Percentiles rank a stretch among this genome's conserved stretches.
These are phyloP conservation scores for Populus davidiana DNA, from an alignment of 345 rosid genomes.

Conservation along the genomic window DNA sequence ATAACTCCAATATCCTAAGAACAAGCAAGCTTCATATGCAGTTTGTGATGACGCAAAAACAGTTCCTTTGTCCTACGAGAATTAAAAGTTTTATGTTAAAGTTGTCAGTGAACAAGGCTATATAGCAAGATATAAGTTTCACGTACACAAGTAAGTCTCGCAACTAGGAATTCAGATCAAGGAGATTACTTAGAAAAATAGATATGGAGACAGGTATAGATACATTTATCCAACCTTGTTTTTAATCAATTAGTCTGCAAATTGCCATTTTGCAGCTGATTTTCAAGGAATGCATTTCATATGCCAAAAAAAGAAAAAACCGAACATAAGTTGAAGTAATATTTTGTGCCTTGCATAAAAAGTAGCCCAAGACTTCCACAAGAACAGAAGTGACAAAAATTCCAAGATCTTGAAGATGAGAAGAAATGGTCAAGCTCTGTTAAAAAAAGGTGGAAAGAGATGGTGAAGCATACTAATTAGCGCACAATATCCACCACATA, in stretches of 20 bases:
- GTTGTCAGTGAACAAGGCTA: neutral
- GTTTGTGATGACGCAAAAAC: conserved; percentile 72
- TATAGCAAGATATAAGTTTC: neutral
- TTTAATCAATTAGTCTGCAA: neutral
- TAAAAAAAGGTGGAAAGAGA: neutral
- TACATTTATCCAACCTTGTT: neutral
- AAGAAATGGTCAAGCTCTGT: neutral
- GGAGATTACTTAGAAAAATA: neutral
- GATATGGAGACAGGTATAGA: neutral
- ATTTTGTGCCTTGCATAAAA: neutral
- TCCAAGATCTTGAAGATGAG: neutral
- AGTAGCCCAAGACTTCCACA: neutral
- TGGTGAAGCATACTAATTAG: neutral
- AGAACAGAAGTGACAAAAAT: neutral
- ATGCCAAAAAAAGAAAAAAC: neutral
- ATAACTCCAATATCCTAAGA: conserved; percentile 85
- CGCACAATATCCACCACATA: neutral
- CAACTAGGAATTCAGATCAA: neutral
- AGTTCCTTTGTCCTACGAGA: conserved; percentile 60
- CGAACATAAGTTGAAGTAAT: neutral
- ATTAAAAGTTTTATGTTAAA: neutral
- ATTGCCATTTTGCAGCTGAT: neutral
- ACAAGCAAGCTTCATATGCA: conserved; percentile 74
- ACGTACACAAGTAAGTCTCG: neutral
- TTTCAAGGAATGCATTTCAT: neutral